Percentiles rank a stretch among this genome's conserved stretches.
phyloP scores from a whole-genome alignment of 192 early-diverging fungal genomes.

The Phycomyces nitens region DNA sequence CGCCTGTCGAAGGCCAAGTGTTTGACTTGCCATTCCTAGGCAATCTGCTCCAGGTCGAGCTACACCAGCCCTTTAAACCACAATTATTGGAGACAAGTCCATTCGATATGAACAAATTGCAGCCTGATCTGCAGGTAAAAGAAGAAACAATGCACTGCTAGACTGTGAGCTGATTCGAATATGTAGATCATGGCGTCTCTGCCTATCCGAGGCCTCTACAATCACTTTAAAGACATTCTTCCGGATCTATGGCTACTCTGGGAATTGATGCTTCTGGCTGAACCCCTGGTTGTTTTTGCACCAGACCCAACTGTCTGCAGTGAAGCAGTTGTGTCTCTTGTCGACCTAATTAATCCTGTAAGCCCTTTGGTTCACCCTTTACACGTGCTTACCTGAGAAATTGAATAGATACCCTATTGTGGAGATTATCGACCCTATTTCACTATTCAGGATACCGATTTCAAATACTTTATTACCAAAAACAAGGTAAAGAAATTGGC shows the following conservation, averaged over 20 bases:
- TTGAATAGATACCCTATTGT: constrained; percentile 79
- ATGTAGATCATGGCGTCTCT: constrained; percentile 60
- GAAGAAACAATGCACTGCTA: background rate
- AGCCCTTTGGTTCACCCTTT: constrained; percentile 8
- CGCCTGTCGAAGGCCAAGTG: constrained; percentile 59
- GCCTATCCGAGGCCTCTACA: constrained; percentile 66
- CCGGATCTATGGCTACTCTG: constrained; percentile 87
- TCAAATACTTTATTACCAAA: constrained; percentile 64
- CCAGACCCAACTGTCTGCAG: constrained; percentile 87
- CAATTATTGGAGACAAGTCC: constrained; percentile 71
- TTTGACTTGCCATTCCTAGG: constrained; percentile 76
- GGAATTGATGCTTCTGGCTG: constrained; percentile 92
- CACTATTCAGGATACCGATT: constrained; percentile 94
- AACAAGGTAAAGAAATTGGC: constrained; percentile 40
- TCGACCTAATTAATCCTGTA: constrained; percentile 93
- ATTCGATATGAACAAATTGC: constrained; percentile 63
- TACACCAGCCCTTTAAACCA: constrained; percentile 60
- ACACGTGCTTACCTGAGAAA: background rate
- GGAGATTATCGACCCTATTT: constrained; percentile 97
- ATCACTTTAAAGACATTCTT: constrained; percentile 74
- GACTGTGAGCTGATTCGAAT: background rate
- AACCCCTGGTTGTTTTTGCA: constrained; percentile 84
- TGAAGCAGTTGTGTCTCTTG: constrained; percentile 73
- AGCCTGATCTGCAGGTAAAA: constrained; percentile 59
- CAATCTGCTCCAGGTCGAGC: constrained; percentile 61